phyloP scores from a whole-genome alignment of 1,284 basidiomycete species.

The Apiotrichum montevideense region DNA sequence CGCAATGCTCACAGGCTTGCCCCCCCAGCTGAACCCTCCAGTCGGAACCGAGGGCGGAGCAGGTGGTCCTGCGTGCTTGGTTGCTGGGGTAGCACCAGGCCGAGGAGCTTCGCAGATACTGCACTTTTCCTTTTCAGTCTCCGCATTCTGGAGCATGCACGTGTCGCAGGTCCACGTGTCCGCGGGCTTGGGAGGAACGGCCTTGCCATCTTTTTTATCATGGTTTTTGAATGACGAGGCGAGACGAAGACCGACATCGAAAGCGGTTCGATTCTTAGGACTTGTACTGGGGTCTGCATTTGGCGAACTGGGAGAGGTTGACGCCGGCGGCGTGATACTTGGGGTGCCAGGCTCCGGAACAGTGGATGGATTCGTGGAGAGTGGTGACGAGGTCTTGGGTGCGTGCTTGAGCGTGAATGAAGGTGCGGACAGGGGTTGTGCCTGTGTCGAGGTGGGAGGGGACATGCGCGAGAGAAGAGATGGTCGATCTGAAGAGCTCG shows the following conservation, averaged over 20 bases:
- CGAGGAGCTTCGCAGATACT: slow-evolving; percentile 52
- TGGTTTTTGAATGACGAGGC: slow-evolving; percentile 5
- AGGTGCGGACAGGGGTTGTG: not conserved
- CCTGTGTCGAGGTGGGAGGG: slow-evolving; percentile 4
- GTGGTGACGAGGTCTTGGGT: slow-evolving; percentile 38
- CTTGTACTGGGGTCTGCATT: no score
- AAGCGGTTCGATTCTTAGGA: no score
- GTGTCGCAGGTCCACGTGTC: slow-evolving; percentile 50
- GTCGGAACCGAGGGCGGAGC: slow-evolving; percentile 7
- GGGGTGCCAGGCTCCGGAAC: not conserved
- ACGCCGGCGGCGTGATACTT: slow-evolving; percentile 17
- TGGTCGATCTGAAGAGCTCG: not conserved
- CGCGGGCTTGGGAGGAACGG: not conserved
- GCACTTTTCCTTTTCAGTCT: slow-evolving; percentile 51
- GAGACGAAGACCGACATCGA: slow-evolving; percentile 9
- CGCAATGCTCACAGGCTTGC: slow-evolving; percentile 10
- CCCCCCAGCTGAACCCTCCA: slow-evolving; percentile 10
- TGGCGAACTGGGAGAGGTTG: no score
- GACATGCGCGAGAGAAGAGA: slow-evolving; percentile 11
- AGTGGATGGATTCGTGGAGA: slow-evolving; percentile 26
- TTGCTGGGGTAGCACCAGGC: slow-evolving; percentile 10
- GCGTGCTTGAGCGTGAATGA: slow-evolving; percentile 29
- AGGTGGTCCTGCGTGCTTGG: slow-evolving; percentile 1
- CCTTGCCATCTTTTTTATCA: slow-evolving; percentile 3
- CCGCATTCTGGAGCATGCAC: slow-evolving; percentile 52